Conservation (phyloP, 495 filamentous ascomycete genomes). For the Rhypophila decipiens region DNA sequence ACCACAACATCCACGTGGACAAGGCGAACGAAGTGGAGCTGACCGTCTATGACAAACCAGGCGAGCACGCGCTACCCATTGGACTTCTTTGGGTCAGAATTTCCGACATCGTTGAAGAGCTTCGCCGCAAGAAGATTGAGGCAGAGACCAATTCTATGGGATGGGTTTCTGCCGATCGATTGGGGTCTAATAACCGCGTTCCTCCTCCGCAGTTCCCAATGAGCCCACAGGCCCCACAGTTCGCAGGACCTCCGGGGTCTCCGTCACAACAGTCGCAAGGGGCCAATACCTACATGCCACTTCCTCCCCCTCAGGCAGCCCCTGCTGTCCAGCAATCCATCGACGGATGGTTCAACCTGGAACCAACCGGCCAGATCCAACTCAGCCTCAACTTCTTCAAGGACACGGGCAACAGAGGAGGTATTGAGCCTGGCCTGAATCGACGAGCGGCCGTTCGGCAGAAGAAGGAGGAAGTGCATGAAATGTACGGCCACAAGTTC, state of each 20-base stretch:
- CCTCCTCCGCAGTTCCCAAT: slow-evolving; percentile 50
- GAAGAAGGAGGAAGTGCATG: slow-evolving; percentile 93
- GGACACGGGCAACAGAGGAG: slow-evolving; percentile 43
- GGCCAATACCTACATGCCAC: slow-evolving; percentile 12
- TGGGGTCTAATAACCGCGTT: slow-evolving; percentile 54
- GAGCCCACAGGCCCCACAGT: slow-evolving; percentile 40
- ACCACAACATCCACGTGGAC: slow-evolving; percentile 85
- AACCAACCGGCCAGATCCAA: slow-evolving; percentile 81
- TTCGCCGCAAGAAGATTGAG: slow-evolving; percentile 95
- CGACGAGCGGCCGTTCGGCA: slow-evolving; percentile 95
- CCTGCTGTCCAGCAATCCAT: slow-evolving; percentile 59
- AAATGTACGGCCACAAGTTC: slow-evolving; percentile 99
- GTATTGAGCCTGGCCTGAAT: slow-evolving; percentile 66
- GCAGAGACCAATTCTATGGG: slow-evolving; percentile 82
- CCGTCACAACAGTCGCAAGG: slow-evolving; percentile 20
- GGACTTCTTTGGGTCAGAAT: slow-evolving; percentile 95
- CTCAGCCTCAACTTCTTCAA: slow-evolving; percentile 83
- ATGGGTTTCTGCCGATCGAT: slow-evolving; percentile 95
- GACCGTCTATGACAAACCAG: slow-evolving; percentile 91
- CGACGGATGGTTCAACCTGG: slow-evolving; percentile 94
- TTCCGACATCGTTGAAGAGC: slow-evolving; percentile 94
- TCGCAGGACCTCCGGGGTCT: slow-evolving; percentile 30
- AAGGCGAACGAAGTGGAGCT: slow-evolving; percentile 98
- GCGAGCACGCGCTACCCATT: slow-evolving; percentile 85
- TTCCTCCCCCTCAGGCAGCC: slow-evolving; percentile 22